Conservation (phyloP, 2,329 filamentous ascomycete species). For the Cytospora chrysosperma region DNA sequence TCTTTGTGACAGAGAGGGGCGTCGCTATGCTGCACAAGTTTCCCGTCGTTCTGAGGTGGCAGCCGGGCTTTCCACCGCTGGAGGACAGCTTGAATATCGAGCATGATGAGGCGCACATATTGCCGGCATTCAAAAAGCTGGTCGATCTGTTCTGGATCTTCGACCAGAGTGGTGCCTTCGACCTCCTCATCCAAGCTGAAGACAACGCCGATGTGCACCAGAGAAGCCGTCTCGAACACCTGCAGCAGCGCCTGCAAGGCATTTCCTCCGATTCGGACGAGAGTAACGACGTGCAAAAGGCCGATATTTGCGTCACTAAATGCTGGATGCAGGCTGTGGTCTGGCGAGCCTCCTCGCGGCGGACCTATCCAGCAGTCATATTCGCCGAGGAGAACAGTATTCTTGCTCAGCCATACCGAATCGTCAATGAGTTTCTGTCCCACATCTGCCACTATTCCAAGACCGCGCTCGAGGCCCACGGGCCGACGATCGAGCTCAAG, state of each 20-base stretch:
- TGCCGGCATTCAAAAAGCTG: slow-evolving; percentile 50
- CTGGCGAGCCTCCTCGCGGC: slow-evolving; percentile 42
- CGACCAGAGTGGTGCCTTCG: slow-evolving; percentile 48
- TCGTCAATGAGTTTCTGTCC: slow-evolving; percentile 46
- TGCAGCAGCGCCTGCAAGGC: slow-evolving; percentile 45
- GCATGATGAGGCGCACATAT: slow-evolving; percentile 40
- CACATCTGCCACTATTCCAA: slow-evolving; percentile 44
- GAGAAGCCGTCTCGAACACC: slow-evolving; percentile 36
- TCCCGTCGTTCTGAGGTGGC: slow-evolving; percentile 44
- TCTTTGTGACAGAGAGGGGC: slow-evolving; percentile 50
- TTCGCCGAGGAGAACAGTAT: slow-evolving; percentile 28
- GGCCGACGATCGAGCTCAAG: slow-evolving; percentile 48
- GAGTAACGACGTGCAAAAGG: slow-evolving; percentile 48
- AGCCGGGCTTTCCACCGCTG: slow-evolving; percentile 37
- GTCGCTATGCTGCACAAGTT: slow-evolving; percentile 51
- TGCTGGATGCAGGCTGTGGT: slow-evolving; percentile 52
- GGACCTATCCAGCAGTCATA: slow-evolving; percentile 20
- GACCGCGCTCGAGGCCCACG: slow-evolving; percentile 49
- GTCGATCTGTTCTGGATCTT: slow-evolving; percentile 51
- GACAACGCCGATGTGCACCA: slow-evolving; percentile 31
- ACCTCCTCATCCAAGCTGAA: slow-evolving; percentile 42
- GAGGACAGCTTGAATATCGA: slow-evolving; percentile 34
- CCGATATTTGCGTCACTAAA: slow-evolving; percentile 48
- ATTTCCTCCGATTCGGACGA: slow-evolving; percentile 37
- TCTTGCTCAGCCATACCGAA: slow-evolving; percentile 40